phyloP scores from a whole-genome alignment of 2,329 filamentous ascomycete genomes.

The Pseudogymnoascus verrucosus region DNA sequence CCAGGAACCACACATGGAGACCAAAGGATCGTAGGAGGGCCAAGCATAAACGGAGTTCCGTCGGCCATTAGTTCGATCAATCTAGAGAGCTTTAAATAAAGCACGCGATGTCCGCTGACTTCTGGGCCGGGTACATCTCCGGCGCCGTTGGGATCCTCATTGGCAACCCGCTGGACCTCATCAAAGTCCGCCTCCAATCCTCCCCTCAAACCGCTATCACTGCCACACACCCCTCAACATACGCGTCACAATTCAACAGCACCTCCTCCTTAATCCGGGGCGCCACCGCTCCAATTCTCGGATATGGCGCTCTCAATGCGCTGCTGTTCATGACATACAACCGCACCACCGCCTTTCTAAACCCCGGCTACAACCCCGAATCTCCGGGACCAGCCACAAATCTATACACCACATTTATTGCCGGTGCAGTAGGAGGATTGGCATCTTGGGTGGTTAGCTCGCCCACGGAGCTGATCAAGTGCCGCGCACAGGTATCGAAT shows the following conservation, averaged over 20 bases:
- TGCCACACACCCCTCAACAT: constrained; percentile 17
- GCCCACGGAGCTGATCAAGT: constrained; percentile 87
- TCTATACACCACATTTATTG: constrained; percentile 64
- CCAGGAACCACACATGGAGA: background rate
- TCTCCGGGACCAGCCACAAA: constrained; percentile 32
- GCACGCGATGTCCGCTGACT: constrained; percentile 51
- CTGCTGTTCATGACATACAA: constrained; percentile 89
- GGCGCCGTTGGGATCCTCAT: constrained; percentile 81
- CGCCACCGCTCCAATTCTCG: constrained; percentile 75
- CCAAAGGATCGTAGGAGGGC: background rate
- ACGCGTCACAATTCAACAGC: constrained; percentile 29
- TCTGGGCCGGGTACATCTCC: constrained; percentile 87
- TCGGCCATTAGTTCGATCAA: background rate
- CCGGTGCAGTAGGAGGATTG: constrained; percentile 73
- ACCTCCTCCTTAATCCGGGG: constrained; percentile 47
- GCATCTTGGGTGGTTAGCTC: constrained; percentile 80
- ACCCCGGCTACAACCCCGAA: constrained; percentile 27
- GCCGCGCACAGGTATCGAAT: constrained; percentile 65
- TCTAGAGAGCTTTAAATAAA: background rate
- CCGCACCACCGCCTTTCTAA: constrained; percentile 61
- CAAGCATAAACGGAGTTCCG: background rate
- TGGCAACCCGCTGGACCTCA: constrained; percentile 74
- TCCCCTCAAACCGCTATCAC: constrained; percentile 18
- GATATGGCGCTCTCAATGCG: constrained; percentile 86
- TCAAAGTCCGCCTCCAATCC: constrained; percentile 71